Evolutionary conservation across 2,329 filamentous ascomycete genomes (phyloP).

Genomic region (Colletotrichum sp.): DNA sequence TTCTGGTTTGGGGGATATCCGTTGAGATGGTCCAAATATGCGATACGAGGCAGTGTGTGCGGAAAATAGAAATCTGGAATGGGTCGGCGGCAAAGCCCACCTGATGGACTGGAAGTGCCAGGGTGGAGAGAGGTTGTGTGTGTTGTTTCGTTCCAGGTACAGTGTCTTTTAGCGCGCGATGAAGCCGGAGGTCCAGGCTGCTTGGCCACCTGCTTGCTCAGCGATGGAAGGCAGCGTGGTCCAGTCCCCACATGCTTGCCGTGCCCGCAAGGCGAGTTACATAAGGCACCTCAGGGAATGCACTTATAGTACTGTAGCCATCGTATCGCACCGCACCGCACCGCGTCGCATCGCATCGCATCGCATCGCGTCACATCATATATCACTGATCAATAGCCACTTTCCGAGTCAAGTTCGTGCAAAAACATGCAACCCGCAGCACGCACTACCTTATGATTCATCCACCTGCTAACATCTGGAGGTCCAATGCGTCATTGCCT

Average conservation of each 20-base stretch:
- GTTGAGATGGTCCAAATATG: background rate
- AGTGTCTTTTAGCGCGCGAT: background rate
- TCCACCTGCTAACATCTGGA: background rate
- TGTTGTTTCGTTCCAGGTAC: constrained; percentile 10
- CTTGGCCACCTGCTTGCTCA: background rate
- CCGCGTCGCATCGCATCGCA: background rate
- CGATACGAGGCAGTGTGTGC: constrained; percentile 11
- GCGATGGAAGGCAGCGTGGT: background rate
- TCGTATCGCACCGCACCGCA: background rate
- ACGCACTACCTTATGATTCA: background rate
- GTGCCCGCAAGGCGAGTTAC: background rate
- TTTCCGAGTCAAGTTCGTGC: background rate
- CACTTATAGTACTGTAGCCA: background rate
- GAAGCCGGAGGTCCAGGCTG: background rate
- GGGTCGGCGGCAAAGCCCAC: background rate
- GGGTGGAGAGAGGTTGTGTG: background rate
- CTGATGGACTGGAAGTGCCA: background rate
- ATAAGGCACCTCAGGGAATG: background rate
- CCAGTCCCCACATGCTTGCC: background rate
- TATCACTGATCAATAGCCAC: background rate
- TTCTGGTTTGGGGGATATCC: background rate
- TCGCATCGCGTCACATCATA: background rate
- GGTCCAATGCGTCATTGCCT: background rate
- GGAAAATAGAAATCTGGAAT: background rate
- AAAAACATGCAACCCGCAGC: background rate